Evolutionary conservation across 106 monocot species (phyloP), one percentile per base, ranked within the genome.

Genomic region (Hemerocallis citrina): DNA sequence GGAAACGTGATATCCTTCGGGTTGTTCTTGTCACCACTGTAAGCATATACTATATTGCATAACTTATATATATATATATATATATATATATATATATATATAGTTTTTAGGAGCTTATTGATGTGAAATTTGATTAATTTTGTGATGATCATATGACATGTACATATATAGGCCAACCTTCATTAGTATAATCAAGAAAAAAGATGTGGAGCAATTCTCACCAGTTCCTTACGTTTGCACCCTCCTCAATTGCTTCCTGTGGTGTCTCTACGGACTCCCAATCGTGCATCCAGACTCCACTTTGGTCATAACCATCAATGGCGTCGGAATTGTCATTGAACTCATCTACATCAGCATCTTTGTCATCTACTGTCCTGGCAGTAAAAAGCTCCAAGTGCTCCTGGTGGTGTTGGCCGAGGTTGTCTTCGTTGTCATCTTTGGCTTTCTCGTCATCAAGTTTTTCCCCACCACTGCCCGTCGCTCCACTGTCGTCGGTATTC

Each of bases 171-270:
- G 61, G 40, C 61, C 61, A 61, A 61, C 61, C 0, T 61, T 61
- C 29, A 34, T 17, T 3, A 43, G 40, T 27, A 61, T 61, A 6
- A 41, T 38, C 22, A 61, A 61, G 42, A 41, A 14, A 38, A 61
- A 61, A 61, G 37, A 38, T 2, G 61, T 61, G 61, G 61, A 61
- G 61, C 61, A 61, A 28, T 61, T 61, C 61, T 61, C 61, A 3
- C 25, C 43, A 43, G 40, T 27, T 19, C 61, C 61, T 6, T 61
- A 61, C 61, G 8, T 61, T 23, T 38, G 41, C 20, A 61, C 61
- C 12, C 40, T 61, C 23, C 61, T 61, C 14, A 61, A 61, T 15
- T 61, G 61, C 27, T 28, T 61, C 41, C 43, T 61, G 43, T 61
- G 61, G 61, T 24, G 39, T 28, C 40, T 61, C 0, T 61, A 61